A percentile compares a stretch with the other conserved stretches of the same genome.
Evolutionary conservation across 2,329 filamentous ascomycete species (phyloP).

Genomic region (Fusarium stilboides): DNA sequence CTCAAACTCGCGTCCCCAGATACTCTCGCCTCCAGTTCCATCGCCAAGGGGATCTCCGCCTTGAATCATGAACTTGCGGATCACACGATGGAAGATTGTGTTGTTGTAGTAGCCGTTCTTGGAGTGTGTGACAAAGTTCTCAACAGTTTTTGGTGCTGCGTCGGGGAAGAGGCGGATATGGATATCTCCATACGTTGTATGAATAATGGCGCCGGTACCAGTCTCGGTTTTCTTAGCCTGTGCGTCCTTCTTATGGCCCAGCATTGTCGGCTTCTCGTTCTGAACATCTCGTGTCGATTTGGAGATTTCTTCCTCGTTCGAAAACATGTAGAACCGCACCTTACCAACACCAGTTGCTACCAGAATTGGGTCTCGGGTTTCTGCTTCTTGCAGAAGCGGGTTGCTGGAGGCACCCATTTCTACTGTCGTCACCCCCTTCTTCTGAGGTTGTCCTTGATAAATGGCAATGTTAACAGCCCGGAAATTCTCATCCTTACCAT

Average conservation of each 20-base stretch:
- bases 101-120: constrained; percentile 96
- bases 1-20: constrained; percentile 95
- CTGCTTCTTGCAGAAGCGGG: constrained; percentile 91
- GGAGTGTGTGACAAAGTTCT: constrained; percentile 96
- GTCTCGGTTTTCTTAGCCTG: constrained; percentile 75
- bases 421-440: constrained; percentile 92
- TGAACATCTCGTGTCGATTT: constrained; percentile 92
- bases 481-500: constrained; percentile 90
- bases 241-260: constrained; percentile 70
- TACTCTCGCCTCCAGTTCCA: constrained; percentile 87
- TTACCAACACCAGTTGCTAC: constrained; percentile 88
- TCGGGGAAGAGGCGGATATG: constrained; percentile 93
- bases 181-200: constrained; percentile 95
- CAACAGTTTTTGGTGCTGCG: constrained; percentile 92
- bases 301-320: constrained; percentile 86
- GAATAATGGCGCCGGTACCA: constrained; percentile 85
- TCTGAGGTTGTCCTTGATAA: constrained; percentile 96
- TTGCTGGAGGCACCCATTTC: constrained; percentile 98
- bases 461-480: constrained; percentile 86
- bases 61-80: constrained; percentile 99
- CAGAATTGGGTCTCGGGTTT: constrained; percentile 90
- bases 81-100: constrained; percentile 97
- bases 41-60: constrained; percentile 95
- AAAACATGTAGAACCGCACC: constrained; percentile 98
- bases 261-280: constrained; percentile 88